A percentile compares a stretch with the other conserved stretches of the same genome.
Conservation (phyloP, 2,329 filamentous ascomycete genomes). For the Boeremia lycopersici region DNA sequence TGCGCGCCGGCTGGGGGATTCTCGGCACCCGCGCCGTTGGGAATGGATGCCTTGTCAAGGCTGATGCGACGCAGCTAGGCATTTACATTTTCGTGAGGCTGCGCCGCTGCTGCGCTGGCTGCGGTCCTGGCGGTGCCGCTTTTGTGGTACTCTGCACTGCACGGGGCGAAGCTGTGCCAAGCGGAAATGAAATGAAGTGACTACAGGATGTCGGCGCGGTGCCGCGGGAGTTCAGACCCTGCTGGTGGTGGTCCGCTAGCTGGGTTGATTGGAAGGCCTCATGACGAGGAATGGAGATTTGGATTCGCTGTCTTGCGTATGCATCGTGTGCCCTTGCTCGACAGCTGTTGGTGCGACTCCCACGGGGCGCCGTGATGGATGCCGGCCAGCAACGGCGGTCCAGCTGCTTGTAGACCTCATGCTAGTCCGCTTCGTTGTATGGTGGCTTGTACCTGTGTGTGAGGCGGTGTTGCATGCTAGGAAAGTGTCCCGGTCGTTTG, state of each 20-base stretch:
- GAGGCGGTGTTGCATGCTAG: background rate
- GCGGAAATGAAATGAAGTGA: background rate
- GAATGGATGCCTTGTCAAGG: too few species aligned
- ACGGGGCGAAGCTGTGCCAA: background rate
- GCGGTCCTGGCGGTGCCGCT: too few species aligned
- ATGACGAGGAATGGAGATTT: background rate
- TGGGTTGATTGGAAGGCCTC: background rate
- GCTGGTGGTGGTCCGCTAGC: conserved; percentile 1
- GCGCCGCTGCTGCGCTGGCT: conserved; percentile 2
- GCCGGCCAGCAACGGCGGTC: background rate
- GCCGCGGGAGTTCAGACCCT: background rate
- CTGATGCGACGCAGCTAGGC: too few species aligned
- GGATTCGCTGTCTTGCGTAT: conserved; percentile 4
- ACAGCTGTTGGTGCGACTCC: conserved; percentile 1
- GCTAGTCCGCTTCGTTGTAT: background rate
- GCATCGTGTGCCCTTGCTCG: background rate
- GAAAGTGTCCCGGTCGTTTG: background rate
- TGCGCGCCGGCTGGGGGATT: too few species aligned
- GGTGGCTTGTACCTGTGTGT: background rate
- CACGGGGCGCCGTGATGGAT: background rate
- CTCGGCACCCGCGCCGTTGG: too few species aligned
- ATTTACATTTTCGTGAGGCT: background rate
- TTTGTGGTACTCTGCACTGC: too few species aligned
- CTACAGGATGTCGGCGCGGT: background rate
- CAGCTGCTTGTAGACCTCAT: conserved; percentile 4